A percentile compares a stretch with the other conserved stretches of the same genome.
phyloP scores from a whole-genome alignment of 1,284 basidiomycete species.

The Cutaneotrichosporon mucoides region DNA sequence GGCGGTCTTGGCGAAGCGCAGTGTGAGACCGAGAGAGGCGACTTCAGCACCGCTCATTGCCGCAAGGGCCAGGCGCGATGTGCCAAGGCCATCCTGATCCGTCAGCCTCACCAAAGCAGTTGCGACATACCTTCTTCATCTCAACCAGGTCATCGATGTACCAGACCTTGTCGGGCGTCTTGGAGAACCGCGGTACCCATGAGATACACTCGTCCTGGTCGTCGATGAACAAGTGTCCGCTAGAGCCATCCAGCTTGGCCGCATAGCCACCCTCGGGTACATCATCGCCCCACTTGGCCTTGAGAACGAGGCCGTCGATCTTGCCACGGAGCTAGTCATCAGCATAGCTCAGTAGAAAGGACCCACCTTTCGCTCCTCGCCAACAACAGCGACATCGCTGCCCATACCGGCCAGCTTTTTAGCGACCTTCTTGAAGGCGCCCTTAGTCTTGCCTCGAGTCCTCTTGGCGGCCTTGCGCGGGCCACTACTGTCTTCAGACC shows the following conservation, averaged over 20 bases:
- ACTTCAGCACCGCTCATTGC: constrained; percentile 49
- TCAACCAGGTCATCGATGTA: constrained; percentile 11
- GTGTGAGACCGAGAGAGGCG: constrained; percentile 45
- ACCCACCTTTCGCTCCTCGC: constrained; percentile 2
- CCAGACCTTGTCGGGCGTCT: constrained; percentile 6
- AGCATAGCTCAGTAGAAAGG: neutral
- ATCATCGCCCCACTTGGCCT: constrained; percentile 11
- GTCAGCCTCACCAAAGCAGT: neutral
- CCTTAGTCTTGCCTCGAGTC: neutral
- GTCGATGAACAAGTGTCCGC: constrained; percentile 11
- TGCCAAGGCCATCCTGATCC: constrained; percentile 30
- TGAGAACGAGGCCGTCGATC: neutral
- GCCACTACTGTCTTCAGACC: no score
- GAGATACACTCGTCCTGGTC: constrained; percentile 1
- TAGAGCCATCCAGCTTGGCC: neutral
- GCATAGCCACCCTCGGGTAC: constrained; percentile 6
- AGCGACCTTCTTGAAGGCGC: constrained; percentile 9
- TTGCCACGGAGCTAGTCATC: neutral
- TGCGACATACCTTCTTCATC: constrained; percentile 8
- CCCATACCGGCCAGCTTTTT: constrained; percentile 6
- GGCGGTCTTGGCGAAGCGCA: constrained; percentile 17
- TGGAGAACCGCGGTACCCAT: neutral
- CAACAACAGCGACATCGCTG: constrained; percentile 9
- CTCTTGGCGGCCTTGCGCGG: neutral
- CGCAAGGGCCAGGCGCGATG: constrained; percentile 48